These are phyloP conservation scores for Solanum sitiens DNA, from an alignment of 257 asterid species.

Conservation along the genomic window DNA sequence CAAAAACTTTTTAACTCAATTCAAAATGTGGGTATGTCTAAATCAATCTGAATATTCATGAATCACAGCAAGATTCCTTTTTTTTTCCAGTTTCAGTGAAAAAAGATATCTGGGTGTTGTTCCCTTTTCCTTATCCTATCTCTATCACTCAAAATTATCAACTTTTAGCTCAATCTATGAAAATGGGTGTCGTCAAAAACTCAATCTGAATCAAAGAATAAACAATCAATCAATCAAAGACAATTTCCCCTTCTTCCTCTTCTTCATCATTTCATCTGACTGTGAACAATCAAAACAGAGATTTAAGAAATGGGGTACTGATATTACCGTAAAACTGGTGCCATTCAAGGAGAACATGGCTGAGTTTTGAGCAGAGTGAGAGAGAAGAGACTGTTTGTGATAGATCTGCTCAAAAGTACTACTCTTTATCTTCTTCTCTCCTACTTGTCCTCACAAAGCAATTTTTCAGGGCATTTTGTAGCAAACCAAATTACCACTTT, in stretches of 20 bases:
- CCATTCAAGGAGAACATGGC: slow-evolving; percentile 66
- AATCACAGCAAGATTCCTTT: neutral
- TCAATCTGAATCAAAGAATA: neutral
- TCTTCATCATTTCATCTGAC: neutral
- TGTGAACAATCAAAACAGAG: neutral
- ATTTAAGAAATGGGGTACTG: neutral
- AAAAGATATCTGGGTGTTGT: neutral
- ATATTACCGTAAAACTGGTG: slow-evolving; percentile 51
- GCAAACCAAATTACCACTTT: neutral
- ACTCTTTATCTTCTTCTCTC: slow-evolving; percentile 10
- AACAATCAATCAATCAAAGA: neutral
- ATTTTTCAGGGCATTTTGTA: slow-evolving; percentile 13
- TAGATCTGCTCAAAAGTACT: slow-evolving; percentile 4
- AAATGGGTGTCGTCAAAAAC: slow-evolving; percentile 1
- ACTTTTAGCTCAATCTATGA: neutral
- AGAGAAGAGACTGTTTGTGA: neutral
- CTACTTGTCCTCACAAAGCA: neutral
- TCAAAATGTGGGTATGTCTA: neutral
- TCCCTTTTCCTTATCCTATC: neutral
- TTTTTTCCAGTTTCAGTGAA: neutral
- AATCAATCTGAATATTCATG: neutral
- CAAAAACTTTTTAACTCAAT: neutral
- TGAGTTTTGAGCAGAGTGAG: neutral
- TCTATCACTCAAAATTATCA: neutral
- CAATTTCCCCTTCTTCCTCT: neutral